Base-by-base conservation (phyloP, 1,284 basidiomycete species). In the Moesziomyces globuligerus region DNA sequence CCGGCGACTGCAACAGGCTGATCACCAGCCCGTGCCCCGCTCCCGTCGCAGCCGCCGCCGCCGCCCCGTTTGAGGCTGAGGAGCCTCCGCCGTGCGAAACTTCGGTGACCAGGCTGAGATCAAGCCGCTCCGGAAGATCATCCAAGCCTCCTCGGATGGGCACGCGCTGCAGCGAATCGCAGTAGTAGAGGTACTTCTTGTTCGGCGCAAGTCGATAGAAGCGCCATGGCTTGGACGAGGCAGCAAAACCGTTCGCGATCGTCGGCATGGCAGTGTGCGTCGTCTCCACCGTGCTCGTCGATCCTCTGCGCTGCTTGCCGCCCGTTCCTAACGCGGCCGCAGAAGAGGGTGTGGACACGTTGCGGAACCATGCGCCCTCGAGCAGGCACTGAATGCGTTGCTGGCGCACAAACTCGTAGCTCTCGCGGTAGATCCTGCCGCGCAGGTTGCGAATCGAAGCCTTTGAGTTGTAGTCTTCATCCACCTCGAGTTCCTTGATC, bases 301-400 rank as follows among this genome's bases (percentile, higher is more conserved):
- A 70, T 26, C 24, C 37, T 28, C 60, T 49, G 23, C 37, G 40
- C 29, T 44, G 56, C 53, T 50, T 50, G 17, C 32, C 20, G 2
- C 41, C 49, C 17, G 38, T 48, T 7, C 29, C 42, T 6, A 36
- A 4, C 6, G 40, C 48, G 2, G 9, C 23, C 9, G 43, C 38
- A 13, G 43, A n/a, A 18, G 18, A 11, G 1, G 50, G 15, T 7
- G 29, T 34, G 15, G 49, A 26, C 11, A 38, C 34, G 75, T 90
- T 91, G 68, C 90, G 87, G 83, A 94, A 94, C 92, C 92, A 94
- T 32, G 92, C 90, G n/a, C 92, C 92, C 78, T 92, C 90, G 45
- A 92, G 84, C 39, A 95, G 82, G 79, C 92, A 94, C 70, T 92
- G 90, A 74, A 94, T 90, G 42, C 94, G 87, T 83, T 98, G 94